Percentiles rank a stretch among this genome's conserved stretches.
phyloP scores from a whole-genome alignment of 2,329 filamentous ascomycete species.

The Eurotiales sp. region DNA sequence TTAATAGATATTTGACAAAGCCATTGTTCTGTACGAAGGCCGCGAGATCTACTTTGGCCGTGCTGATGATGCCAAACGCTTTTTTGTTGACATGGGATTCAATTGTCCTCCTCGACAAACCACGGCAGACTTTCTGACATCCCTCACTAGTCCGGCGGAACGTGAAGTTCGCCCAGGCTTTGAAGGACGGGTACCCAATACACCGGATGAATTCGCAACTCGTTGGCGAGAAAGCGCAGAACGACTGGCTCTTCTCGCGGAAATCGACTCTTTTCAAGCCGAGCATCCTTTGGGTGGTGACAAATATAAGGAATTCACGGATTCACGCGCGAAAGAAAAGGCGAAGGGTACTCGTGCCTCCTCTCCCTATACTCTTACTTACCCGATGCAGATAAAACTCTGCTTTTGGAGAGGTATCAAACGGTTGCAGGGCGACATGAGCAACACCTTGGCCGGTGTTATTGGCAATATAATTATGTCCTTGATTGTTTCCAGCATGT shows the following conservation, averaged over 20 bases:
- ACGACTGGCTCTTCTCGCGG: slow-evolving; percentile 38
- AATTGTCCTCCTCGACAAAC: slow-evolving; percentile 67
- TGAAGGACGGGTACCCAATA: slow-evolving; percentile 62
- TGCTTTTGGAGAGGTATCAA: slow-evolving; percentile 79
- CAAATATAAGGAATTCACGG: slow-evolving; percentile 37
- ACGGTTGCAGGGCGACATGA: slow-evolving; percentile 72
- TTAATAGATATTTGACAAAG: slow-evolving; percentile 64
- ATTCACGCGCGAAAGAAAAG: slow-evolving; percentile 42
- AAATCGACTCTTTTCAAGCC: slow-evolving; percentile 43
- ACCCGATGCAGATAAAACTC: slow-evolving; percentile 68
- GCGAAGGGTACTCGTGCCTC: slow-evolving; percentile 52
- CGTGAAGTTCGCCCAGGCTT: slow-evolving; percentile 56
- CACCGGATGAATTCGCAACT: slow-evolving; percentile 64
- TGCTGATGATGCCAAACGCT: slow-evolving; percentile 57
- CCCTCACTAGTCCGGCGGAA: slow-evolving; percentile 63
- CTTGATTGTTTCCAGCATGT: slow-evolving; percentile 75
- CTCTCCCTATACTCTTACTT: slow-evolving; percentile 81
- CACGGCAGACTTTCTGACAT: slow-evolving; percentile 68
- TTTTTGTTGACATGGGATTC: slow-evolving; percentile 68
- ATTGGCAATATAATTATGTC: slow-evolving; percentile 70
- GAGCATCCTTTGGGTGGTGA: slow-evolving; percentile 40
- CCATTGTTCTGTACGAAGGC: slow-evolving; percentile 69
- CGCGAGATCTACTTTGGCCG: slow-evolving; percentile 74
- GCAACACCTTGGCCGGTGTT: slow-evolving; percentile 63
- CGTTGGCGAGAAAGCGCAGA: slow-evolving; percentile 54